A percentile compares a stretch with the other conserved stretches of the same genome.
These are phyloP conservation scores for Cucumis melo DNA, from an alignment of 306 rosid genomes.

Conservation along the genomic window DNA sequence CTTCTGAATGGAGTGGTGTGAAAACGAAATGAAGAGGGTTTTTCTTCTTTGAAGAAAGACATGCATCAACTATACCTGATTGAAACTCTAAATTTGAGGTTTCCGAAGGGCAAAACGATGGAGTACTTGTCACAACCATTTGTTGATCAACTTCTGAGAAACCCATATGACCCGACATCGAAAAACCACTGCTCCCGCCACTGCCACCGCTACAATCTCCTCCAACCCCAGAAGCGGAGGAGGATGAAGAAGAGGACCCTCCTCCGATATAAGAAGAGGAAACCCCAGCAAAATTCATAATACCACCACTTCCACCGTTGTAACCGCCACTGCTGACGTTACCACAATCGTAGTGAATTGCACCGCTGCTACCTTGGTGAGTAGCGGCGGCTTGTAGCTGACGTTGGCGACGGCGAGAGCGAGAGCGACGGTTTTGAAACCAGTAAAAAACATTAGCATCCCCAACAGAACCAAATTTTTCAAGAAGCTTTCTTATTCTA, in stretches of 20 bases:
- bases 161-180: conserved; percentile 35
- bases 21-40: not conserved
- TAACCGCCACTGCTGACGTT: not conserved
- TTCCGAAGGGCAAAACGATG: conserved; percentile 25
- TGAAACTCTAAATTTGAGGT: conserved; percentile 36
- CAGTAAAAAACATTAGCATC: conserved; percentile 96
- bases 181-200: conserved; percentile 14
- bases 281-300: not conserved
- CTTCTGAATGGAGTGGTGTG: not conserved
- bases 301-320: conserved; percentile 6
- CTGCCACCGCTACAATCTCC: conserved; percentile 3
- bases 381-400: conserved; percentile 40
- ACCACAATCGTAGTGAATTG: conserved; percentile 18
- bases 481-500: conserved; percentile 57
- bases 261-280: conserved; percentile 16
- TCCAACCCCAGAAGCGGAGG: conserved; percentile 23
- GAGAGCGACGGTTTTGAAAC: conserved; percentile 92
- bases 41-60: not conserved
- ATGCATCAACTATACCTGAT: conserved; percentile 36
- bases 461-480: conserved; percentile 77
- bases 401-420: conserved; percentile 94
- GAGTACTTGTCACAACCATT: conserved; percentile 12
- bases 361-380: conserved; percentile 24
- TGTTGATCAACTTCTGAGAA: conserved; percentile 42
- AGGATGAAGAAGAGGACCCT: conserved; percentile 20